Percentiles rank a stretch among this genome's conserved stretches.
phyloP scores from a whole-genome alignment of 2,329 filamentous ascomycete species.

The Aspergillus carbonarius region DNA sequence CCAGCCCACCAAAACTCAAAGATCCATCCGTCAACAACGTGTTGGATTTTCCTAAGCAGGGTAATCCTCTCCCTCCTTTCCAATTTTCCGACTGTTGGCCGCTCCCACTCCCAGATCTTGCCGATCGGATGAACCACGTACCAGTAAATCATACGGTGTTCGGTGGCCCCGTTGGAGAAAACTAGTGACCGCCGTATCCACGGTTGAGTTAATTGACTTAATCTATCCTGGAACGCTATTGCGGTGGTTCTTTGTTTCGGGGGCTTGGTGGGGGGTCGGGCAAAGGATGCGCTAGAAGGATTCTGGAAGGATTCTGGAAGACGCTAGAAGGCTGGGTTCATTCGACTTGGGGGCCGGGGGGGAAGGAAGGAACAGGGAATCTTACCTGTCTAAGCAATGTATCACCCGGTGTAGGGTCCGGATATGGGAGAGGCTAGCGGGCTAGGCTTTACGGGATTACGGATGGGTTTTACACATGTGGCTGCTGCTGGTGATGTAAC shows the following conservation, averaged over 20 bases:
- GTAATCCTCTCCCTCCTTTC: neutral
- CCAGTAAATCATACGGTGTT: neutral
- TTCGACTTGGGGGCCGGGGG: neutral
- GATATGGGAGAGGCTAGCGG: neutral
- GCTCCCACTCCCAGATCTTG: neutral
- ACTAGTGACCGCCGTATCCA: slow-evolving; percentile 12
- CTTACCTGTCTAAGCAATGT: neutral
- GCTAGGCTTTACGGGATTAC: neutral
- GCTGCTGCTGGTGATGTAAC: too few species aligned
- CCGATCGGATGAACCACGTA: neutral
- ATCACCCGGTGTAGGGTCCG: neutral
- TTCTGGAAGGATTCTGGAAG: slow-evolving; percentile 36
- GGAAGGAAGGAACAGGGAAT: neutral
- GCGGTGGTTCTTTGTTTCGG: neutral
- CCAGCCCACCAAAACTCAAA: neutral
- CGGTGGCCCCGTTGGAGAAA: neutral
- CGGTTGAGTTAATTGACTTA: slow-evolving; percentile 19
- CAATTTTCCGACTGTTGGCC: neutral
- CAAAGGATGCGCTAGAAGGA: slow-evolving; percentile 26
- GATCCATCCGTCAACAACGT: slow-evolving; percentile 8
- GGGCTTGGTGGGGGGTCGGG: neutral
- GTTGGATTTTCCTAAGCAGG: neutral
- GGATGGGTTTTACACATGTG: neutral
- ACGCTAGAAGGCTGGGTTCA: slow-evolving; percentile 20
- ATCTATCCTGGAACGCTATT: slow-evolving; percentile 10